Evolutionary conservation across 768 basidiomycete genomes (phyloP).

Genomic region (Auricularia sp.): DNA sequence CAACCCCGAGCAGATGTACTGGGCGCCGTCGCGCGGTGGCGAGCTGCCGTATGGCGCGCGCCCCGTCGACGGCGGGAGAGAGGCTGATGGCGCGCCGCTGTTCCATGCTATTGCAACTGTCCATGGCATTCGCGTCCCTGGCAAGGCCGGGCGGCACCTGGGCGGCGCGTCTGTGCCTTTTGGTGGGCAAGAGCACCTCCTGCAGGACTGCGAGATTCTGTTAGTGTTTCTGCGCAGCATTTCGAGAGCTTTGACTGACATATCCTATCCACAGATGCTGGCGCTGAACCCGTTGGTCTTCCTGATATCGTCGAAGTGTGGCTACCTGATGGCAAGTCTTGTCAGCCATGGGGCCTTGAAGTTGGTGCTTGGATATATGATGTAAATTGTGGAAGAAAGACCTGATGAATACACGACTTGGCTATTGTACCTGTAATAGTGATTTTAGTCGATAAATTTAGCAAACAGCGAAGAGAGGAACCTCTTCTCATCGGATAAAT

Average conservation of each 20-base stretch:
- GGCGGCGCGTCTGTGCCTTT: constrained; percentile 23
- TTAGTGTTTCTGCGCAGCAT: neutral
- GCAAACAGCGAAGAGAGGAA: too few relatives aligned
- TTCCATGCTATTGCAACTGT: constrained; percentile 56
- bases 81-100: constrained; percentile 53
- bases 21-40: constrained; percentile 46
- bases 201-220: neutral
- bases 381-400: too few relatives aligned
- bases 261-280: neutral
- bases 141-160: constrained; percentile 63
- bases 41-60: constrained; percentile 9
- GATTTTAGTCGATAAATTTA: too few relatives aligned
- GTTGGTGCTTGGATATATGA: too few relatives aligned
- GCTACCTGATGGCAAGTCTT: too few relatives aligned
- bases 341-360: too few relatives aligned
- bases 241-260: neutral
- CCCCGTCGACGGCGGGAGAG: constrained; percentile 70
- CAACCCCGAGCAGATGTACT: constrained; percentile 60
- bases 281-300: neutral
- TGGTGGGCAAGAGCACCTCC: neutral
- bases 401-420: too few relatives aligned
- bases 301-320: neutral
- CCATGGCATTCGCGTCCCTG: constrained; percentile 49
- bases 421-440: too few relatives aligned
- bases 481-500: too few relatives aligned